These are phyloP conservation scores for Monosporascus ibericus DNA, from an alignment of 2,329 filamentous ascomycete species.

Conservation along the genomic window DNA sequence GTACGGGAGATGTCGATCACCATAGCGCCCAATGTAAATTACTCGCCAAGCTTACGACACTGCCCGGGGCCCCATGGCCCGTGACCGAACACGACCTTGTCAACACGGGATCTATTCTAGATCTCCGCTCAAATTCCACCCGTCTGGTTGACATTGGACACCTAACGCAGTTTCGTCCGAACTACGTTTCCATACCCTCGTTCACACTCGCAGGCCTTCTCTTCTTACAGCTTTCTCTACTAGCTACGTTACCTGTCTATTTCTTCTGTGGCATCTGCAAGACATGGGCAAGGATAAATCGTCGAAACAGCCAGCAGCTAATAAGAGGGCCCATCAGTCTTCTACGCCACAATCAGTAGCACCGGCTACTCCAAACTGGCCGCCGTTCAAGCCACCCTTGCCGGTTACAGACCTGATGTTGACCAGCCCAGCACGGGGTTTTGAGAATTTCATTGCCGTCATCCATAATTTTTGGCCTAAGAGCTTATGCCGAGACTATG, in stretches of 20 bases:
- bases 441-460: slow-evolving; percentile 60
- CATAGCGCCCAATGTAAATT: neutral
- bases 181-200: too few relatives aligned
- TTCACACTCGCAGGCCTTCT: neutral
- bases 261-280: neutral
- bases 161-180: too few relatives aligned
- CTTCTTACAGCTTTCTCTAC: neutral
- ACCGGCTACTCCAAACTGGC: slow-evolving; percentile 52
- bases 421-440: slow-evolving; percentile 39
- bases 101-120: neutral
- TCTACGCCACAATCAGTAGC: slow-evolving; percentile 7
- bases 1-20: neutral
- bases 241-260: neutral
- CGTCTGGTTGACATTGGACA: neutral
- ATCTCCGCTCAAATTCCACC: neutral
- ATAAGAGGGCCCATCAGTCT: slow-evolving; percentile 7
- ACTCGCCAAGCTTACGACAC: too few relatives aligned
- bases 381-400: slow-evolving; percentile 61
- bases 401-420: slow-evolving; percentile 59
- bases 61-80: too few relatives aligned
- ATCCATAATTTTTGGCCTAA: slow-evolving; percentile 70
- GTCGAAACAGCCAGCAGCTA: slow-evolving; percentile 9
- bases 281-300: slow-evolving; percentile 3
- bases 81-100: too few relatives aligned
- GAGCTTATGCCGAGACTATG: slow-evolving; percentile 68